Conservation (phyloP, 805 yeast genomes). For the Kazachstania martiniae region DNA sequence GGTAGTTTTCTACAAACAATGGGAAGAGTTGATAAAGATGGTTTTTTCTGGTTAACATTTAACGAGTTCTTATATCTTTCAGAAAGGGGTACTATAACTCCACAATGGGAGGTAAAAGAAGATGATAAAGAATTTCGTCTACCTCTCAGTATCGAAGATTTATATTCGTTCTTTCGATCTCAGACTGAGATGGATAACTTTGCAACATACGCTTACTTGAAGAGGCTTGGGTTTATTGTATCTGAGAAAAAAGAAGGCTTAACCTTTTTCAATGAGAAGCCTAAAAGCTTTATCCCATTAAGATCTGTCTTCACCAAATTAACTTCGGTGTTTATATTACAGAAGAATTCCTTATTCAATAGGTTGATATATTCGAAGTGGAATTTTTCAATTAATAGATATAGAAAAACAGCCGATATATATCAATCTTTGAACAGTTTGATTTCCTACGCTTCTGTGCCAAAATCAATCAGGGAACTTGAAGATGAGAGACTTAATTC, state of each 20-base stretch:
- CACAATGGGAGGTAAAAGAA: conserved; percentile 15
- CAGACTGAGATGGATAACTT: conserved; percentile 41
- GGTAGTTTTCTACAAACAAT: conserved; percentile 68
- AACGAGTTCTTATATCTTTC: conserved; percentile 69
- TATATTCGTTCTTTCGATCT: conserved; percentile 40
- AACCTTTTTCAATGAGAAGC: background rate
- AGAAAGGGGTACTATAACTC: conserved; percentile 63
- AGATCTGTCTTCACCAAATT: conserved; percentile 7
- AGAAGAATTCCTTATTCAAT: conserved; percentile 7
- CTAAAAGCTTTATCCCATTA: background rate
- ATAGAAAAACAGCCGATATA: conserved; percentile 22
- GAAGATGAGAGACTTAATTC: background rate
- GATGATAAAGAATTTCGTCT: conserved; percentile 16
- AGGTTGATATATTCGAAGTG: conserved; percentile 13
- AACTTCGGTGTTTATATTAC: conserved; percentile 1
- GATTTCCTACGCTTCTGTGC: conserved; percentile 15
- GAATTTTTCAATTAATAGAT: conserved; percentile 11
- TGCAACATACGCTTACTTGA: conserved; percentile 62
- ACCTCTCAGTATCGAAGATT: conserved; percentile 50
- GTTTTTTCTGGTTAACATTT: conserved; percentile 41
- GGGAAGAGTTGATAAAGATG: conserved; percentile 47
- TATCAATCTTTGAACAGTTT: conserved; percentile 22
- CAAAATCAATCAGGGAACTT: conserved; percentile 8
- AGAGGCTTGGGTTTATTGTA: conserved; percentile 70
- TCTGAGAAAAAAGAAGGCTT: too few species aligned